Evolutionary conservation across 2,329 filamentous ascomycete genomes (phyloP).

Genomic region (Trichoderma sp.): DNA sequence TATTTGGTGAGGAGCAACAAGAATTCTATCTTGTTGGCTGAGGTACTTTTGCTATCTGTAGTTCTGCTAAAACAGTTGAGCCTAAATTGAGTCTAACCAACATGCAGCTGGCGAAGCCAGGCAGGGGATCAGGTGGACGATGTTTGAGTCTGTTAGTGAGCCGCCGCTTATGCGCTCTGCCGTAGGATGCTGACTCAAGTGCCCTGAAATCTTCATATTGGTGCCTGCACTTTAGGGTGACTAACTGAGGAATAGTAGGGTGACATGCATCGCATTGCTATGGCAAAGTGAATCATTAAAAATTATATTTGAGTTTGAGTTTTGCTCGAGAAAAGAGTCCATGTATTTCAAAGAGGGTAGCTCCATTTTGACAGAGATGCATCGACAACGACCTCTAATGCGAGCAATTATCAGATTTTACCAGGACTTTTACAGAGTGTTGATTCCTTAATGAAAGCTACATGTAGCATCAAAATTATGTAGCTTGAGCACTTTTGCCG

Average conservation of each 20-base stretch:
- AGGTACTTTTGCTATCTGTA: neutral
- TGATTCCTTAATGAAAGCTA: too few relatives aligned
- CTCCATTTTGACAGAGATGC: neutral
- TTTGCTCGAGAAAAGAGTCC: neutral
- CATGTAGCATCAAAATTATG: too few relatives aligned
- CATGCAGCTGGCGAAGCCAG: neutral
- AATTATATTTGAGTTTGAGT: neutral
- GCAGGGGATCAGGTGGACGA: too few relatives aligned
- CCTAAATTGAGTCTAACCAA: neutral
- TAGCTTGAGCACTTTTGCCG: too few relatives aligned
- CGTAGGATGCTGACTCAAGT: constrained; percentile 28
- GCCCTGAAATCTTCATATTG: constrained; percentile 40
- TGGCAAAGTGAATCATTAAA: neutral
- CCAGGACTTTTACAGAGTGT: too few relatives aligned
- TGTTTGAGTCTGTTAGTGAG: neutral
- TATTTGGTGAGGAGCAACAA: neutral
- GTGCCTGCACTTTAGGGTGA: constrained; percentile 23
- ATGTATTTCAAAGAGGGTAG: too few relatives aligned
- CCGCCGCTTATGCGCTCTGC: constrained; percentile 31
- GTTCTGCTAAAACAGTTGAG: neutral
- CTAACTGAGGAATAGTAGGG: neutral
- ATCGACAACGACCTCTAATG: neutral
- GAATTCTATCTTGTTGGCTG: neutral
- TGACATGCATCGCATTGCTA: neutral
- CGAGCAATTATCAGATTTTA: too few relatives aligned